Base-by-base conservation (phyloP, 2,329 filamentous ascomycete species). In the Ophiostoma sp. region DNA sequence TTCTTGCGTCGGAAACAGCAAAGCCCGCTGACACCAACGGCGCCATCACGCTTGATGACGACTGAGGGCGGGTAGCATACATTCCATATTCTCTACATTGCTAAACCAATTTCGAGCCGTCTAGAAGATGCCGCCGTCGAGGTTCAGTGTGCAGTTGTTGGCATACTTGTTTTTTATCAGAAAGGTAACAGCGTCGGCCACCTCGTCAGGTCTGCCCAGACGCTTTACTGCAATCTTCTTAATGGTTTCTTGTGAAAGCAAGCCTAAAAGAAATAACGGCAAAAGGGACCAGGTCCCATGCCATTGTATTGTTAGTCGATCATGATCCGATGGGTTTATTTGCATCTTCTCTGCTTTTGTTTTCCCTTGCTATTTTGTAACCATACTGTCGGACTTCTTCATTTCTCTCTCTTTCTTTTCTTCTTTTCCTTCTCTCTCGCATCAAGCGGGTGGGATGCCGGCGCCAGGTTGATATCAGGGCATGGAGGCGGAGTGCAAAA, bases 121-220 rank as follows among this genome's bases (percentile, higher is more conserved):
- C 45, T 44, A 44, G 11, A 64, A 93, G 72, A 96, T 77, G 1
- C 93, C 93, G 16, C 93, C 93, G 77, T 96, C 93, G 41, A 97
- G 82, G 76, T 93, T 95, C 66, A 97, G 81, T 66, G 93, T 83
- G 76, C 91, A 95, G 72, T 96, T 96, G 76, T 94, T 94, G 68
- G 92, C 90, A 78, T 94, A 97, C 71, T 85, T 80, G 77, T 95
- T 96, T 64, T 83, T 83, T 42, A 86, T 89, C 16, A 96, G 82
- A 76, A 96, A 96, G 41, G 89, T 75, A 64, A 89, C 91, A 67
- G 92, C 92, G 74, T 93, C 87, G n/a, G 92, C 92, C 44, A 96
- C 85, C 76, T 96, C 92, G 40, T 85, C 81, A 7, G 84, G 81
- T 45, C 80, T 79, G 16, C 91, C 92, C 71, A 94, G 86, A 42